Evolutionary conservation across 2,329 filamentous ascomycete genomes (phyloP), one percentile per base, ranked within the genome.

Genomic region (Fusarium tanahbumbuense): DNA sequence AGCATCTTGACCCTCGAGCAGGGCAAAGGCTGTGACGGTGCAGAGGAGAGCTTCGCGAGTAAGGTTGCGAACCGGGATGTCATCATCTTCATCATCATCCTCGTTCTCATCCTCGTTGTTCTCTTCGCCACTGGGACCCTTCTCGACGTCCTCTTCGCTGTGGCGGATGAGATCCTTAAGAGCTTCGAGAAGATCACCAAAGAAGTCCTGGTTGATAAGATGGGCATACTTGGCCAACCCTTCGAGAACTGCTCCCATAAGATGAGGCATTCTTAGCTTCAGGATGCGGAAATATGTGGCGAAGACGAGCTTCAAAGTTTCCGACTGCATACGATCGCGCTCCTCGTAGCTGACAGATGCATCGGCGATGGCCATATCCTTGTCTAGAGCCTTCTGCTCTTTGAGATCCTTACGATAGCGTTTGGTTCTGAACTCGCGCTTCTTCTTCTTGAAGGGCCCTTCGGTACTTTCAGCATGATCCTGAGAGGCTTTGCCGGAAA

Each of bases 161-260:
- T 94, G 89, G 6, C 89, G 88, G 74, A 98, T 95, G 46, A 99
- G 87, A 70, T 99, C 96, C 79, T 97, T 97, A 41, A 99, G 85
- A 1, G 94, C 95, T 81, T 98, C 96, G 13, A 99, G 88, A 30
- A 99, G 86, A 77, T 99, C 96, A 28, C 95, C 96, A 75, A 99
- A 99, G 84, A 99, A 98, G 78, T 99, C 93, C 77, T 99, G 94
- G 82, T 99, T 99, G 85, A 99, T 99, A 64, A 99, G 87, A 78
- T 98, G 96, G 6, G 94, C 91, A 78, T 97, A 99, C 77, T 94
- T 94, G 53, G 95, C 94, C 23, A 99, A 84, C 28, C 96, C 96
- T 83, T 98, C 96, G 8, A 99, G 87, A 1, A 98, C 94, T 16
- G 95, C 94, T n/a, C 96, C 96, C 93, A 98, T 98, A 20, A 99